Base-by-base conservation (phyloP, 306 rosid genomes). In the Castanea mollissima region DNA sequence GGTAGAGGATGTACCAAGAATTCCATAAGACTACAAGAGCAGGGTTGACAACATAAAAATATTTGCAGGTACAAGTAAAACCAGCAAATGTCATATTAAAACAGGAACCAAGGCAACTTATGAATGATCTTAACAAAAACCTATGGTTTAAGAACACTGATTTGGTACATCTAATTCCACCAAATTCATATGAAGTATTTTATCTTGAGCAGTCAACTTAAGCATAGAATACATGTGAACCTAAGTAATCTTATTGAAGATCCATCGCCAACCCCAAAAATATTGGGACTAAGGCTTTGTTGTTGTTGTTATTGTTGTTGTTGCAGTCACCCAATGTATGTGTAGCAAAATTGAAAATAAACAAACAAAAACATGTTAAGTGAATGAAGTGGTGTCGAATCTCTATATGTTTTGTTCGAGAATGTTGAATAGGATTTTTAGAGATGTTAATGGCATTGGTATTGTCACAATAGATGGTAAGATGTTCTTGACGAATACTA, bases 131-230 rank as follows among this genome's bases (percentile, higher is more conserved):
- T 11, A 10, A 21, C 10, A 23, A 59, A 20, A 57, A n/a, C 27
- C 2, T 0, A 65, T 57, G 23, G 46, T 14, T 78, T 14, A 41
- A 34, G 27, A 19, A 57, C 55, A 79, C 15, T 58, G 55, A 63
- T 20, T 78, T 74, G 72, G 55, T 71, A 75, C 67, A 60, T n/a
- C 74, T 56, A 72, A 54, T 78, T 76, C 18, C 27, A 44, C 20
- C 13, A n/a, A 57, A 20, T 25, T 57, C 5, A 3, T 8, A 20
- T 56, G 25, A 3, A 59, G 32, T 59, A 27, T 21, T 21, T 55
- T 21, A 23, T 59, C 12, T 9, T 64, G 46, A 29, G 15, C 16
- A 31, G 44, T 29, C 44, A 31, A 11, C 44, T 13, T 14, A 64
- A 5, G 46, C 44, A n/a, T 15, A 63, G 38, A 63, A 19, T 9